Percentiles rank a stretch among this genome's conserved stretches.
phyloP scores from a whole-genome alignment of 1,284 basidiomycete genomes.

The Trichosporon sp. region DNA sequence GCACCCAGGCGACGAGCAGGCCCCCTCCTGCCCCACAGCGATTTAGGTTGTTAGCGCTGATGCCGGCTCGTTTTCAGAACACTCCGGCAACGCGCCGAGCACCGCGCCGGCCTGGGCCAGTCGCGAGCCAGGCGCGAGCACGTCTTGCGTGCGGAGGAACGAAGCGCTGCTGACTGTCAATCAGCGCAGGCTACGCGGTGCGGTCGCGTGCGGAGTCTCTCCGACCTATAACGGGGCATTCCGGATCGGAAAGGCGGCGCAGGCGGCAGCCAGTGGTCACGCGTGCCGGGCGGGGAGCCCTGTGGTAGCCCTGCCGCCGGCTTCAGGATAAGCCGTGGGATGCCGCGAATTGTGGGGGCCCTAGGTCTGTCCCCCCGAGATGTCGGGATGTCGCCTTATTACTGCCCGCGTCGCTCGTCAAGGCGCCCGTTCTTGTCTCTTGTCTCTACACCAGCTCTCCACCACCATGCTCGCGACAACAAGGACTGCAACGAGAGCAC shows the following conservation, averaged over 20 bases:
- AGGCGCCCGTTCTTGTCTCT: background rate
- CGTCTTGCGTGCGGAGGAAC: background rate
- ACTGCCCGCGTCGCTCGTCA: background rate
- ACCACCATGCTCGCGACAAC: background rate
- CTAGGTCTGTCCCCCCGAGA: background rate
- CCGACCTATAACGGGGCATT: background rate
- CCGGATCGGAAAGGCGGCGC: background rate
- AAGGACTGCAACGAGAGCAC: background rate
- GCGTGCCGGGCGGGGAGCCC: background rate
- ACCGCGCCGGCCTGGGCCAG: background rate
- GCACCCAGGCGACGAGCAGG: background rate
- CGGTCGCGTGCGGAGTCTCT: background rate
- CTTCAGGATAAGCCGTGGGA: background rate
- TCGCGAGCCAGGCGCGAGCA: background rate
- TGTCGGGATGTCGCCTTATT: background rate
- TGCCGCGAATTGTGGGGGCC: slow-evolving; percentile 1
- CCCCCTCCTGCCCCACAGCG: background rate
- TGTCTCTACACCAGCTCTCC: background rate
- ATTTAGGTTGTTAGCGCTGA: background rate
- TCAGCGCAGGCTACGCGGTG: background rate
- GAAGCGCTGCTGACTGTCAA: background rate
- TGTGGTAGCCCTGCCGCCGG: background rate
- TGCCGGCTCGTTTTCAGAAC: background rate
- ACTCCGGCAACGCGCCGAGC: background rate
- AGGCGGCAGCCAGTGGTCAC: background rate